Base-by-base conservation (phyloP, 2,329 filamentous ascomycete species). In the Botryotinia convoluta region DNA sequence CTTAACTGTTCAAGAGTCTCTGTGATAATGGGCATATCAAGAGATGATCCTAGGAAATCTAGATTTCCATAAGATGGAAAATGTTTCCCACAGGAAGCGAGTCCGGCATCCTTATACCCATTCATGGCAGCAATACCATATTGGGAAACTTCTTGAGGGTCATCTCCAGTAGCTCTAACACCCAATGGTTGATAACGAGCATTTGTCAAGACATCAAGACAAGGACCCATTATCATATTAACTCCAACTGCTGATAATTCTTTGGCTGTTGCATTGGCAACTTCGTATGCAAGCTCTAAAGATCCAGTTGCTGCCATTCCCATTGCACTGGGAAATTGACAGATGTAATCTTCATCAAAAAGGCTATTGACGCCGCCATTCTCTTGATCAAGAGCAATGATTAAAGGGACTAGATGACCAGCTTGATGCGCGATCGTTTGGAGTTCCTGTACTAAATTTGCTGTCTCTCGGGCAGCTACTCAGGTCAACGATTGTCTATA, bases 361-460 rank as follows among this genome's bases (percentile, higher is more conserved):
- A 98, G 87, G 83, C 94, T 97, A 84, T 98, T 98, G 82, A 98
- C 95, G 4, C 95, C 95, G 76, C 96, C 96, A 89, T 99, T 98
- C 82, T 99, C 96, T 81, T 99, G 96, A 81, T 98, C 96, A 54
- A 98, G 85, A 57, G 93, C 95, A 78, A 99, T 98, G 72, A 97
- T 86, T 29, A 99, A 85, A 3, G 96, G 96, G 4, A 95, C 91
- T 4, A 93, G 92, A 82, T 98, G 95, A 32, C 95, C 95, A 74
- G 95, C 92, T 83, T 97, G 89, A 80, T 93, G 93, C 54, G 96
- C 96, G 80, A 97, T 95, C 68, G 91, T 94, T 83, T 99, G 96
- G 62, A 99, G 86, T 80, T 98, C 94, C 80, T 96, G 92, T 44
- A 97, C 93, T 60, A 98, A 87, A 79, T 88, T 89, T 61, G 95